Percentiles rank a stretch among this genome's conserved stretches.
These are phyloP conservation scores for Kokia cookei DNA, from an alignment of 441 rosid genomes.

Conservation along the genomic window DNA sequence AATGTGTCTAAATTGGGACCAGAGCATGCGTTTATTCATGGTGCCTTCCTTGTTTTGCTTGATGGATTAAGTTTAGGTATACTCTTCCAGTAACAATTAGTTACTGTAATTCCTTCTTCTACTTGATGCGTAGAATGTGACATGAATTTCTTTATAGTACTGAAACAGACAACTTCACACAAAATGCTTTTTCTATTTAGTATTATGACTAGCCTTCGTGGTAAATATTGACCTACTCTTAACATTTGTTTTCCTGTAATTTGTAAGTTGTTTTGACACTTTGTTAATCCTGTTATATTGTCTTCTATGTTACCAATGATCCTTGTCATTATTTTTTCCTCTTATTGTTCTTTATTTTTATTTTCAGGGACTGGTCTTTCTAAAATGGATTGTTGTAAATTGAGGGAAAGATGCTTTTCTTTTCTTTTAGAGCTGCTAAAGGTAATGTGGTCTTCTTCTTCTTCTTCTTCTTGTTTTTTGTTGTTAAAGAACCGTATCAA, in stretches of 20 bases:
- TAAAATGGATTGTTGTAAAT: slow-evolving; percentile 48
- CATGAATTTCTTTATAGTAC: not conserved
- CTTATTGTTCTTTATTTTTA: not conserved
- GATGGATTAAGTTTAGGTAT: slow-evolving; percentile 95
- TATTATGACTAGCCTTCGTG: not conserved
- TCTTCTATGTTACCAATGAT: not conserved
- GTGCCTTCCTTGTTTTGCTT: slow-evolving; percentile 91
- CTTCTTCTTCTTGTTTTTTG: not conserved
- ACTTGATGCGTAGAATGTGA: not conserved
- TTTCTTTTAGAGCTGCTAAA: slow-evolving; percentile 58
- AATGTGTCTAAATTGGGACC: slow-evolving; percentile 54
- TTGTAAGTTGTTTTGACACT: not conserved
- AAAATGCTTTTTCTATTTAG: not conserved
- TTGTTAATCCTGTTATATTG: not conserved
- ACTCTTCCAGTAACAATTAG: not conserved
- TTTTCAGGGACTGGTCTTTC: slow-evolving; percentile 74
- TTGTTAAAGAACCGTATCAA: not conserved
- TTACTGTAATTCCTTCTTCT: not conserved
- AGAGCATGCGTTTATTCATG: slow-evolving; percentile 71
- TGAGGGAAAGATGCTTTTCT: slow-evolving; percentile 63
- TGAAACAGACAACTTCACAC: not conserved
- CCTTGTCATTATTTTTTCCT: slow-evolving; percentile 1
- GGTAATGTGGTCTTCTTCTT: slow-evolving; percentile 37
- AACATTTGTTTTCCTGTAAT: not conserved
- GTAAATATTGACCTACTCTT: not conserved